Evolutionary conservation across 139 green algal species (phyloP), one percentile per base, ranked within the genome.

Genomic region (Dunaliella sp.): DNA sequence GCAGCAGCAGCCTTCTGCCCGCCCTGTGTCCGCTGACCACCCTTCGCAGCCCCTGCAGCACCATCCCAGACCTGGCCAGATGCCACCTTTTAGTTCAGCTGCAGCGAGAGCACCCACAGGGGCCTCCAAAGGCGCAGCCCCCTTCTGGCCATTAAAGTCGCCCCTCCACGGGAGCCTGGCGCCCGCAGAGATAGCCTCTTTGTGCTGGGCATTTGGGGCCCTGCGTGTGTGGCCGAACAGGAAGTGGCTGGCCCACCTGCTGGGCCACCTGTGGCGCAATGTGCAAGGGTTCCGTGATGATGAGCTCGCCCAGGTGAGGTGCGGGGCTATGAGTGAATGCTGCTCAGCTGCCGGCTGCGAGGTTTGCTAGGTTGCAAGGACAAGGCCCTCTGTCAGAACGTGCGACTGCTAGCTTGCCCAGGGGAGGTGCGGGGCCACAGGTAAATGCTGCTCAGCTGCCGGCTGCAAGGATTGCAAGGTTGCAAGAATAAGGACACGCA

Each of bases 381-480:
- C n/a, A n/a, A n/a, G n/a, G n/a, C n/a, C n/a, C n/a, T n/a, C n/a
- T n/a, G n/a, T n/a, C n/a, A n/a, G n/a, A n/a, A n/a, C n/a, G n/a
- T n/a, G n/a, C n/a, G n/a, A n/a, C n/a, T n/a, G n/a, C n/a, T n/a
- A 81, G 76, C 76, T 81, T 30, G 76, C 76, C 1, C 76, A 81
- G 76, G 76, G 36, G 76, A 2, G 76, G n/a, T n/a, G n/a, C n/a
- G n/a, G n/a, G n/a, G n/a, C n/a, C n/a, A n/a, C n/a, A n/a, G n/a
- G n/a, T n/a, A n/a, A n/a, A n/a, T n/a, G n/a, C n/a, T n/a, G n/a
- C n/a, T n/a, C n/a, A n/a, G n/a, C n/a, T n/a, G n/a, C n/a, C n/a
- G n/a, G n/a, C n/a, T n/a, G n/a, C n/a, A n/a, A n/a, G n/a, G n/a
- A n/a, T n/a, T n/a, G n/a, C n/a, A n/a, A n/a, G n/a, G n/a, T n/a